A percentile compares a stretch with the other conserved stretches of the same genome.
These are phyloP conservation scores for Saturnispora mendoncae DNA, from an alignment of 805 yeast species.

Conservation along the genomic window DNA sequence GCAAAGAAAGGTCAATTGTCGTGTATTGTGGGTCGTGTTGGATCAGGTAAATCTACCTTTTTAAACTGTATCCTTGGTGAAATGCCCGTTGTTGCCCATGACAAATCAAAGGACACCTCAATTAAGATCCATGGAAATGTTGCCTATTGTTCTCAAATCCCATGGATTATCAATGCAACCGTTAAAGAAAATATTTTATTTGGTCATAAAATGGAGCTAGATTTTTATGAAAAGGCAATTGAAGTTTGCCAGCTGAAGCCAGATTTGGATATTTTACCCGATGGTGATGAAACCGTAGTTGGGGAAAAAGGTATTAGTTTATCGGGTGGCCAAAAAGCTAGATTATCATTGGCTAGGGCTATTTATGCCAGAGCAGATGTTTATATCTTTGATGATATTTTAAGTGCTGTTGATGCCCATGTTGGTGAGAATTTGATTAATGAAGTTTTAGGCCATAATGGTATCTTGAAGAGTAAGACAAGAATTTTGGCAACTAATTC, in stretches of 20 bases:
- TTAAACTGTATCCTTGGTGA: conserved; percentile 48
- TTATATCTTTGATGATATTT: conserved; percentile 81
- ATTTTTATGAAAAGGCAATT: conserved; percentile 69
- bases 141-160: conserved; percentile 61
- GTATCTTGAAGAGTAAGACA: conserved; percentile 44
- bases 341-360: conserved; percentile 89
- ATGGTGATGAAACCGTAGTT: conserved; percentile 85
- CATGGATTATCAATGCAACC: conserved; percentile 95
- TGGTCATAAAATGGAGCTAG: conserved; percentile 76
- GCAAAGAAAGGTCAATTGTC: conserved; percentile 46
- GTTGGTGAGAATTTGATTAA: conserved; percentile 81
- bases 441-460: conserved; percentile 37
- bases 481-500: conserved; percentile 52
- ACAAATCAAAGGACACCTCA: conserved; percentile 15
- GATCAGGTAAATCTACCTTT: conserved; percentile 57
- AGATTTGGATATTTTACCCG: conserved; percentile 72
- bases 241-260: conserved; percentile 79
- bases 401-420: conserved; percentile 96
- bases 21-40: conserved; percentile 60
- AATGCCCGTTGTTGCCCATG: conserved; percentile 31
- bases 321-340: conserved; percentile 96
- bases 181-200: conserved; percentile 84
- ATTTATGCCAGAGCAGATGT: conserved; percentile 91
- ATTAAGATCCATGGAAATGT: conserved; percentile 32
- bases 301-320: conserved; percentile 96